These are phyloP conservation scores for Coemansia sp. DNA, from an alignment of 192 early-diverging fungal species.

Conservation along the genomic window DNA sequence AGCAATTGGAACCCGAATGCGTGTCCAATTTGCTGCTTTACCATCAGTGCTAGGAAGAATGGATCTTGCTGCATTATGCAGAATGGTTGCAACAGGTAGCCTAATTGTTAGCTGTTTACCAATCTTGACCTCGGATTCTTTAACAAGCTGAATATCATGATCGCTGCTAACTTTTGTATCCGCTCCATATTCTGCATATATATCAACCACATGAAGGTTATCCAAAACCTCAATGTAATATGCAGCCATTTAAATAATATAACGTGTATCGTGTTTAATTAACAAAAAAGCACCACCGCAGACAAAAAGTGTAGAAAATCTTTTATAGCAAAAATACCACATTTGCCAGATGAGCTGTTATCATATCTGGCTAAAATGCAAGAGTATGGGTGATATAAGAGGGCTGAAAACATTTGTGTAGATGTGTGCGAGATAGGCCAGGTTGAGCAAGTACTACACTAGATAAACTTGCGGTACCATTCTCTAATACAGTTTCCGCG, in stretches of 20 bases:
- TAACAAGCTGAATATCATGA: neutral
- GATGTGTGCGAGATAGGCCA: slow-evolving; percentile 2
- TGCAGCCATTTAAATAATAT: slow-evolving; percentile 14
- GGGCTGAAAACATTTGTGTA: neutral
- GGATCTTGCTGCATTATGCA: slow-evolving; percentile 14
- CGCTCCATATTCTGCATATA: slow-evolving; percentile 20
- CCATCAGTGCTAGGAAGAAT: slow-evolving; percentile 7
- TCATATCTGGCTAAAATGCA: neutral
- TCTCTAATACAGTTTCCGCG: slow-evolving; percentile 51
- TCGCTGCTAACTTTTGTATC: neutral
- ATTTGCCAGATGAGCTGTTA: neutral
- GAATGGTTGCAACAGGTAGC: slow-evolving; percentile 19
- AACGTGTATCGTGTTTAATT: too few species aligned
- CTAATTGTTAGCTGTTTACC: neutral
- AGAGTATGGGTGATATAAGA: neutral
- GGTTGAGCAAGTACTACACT: neutral
- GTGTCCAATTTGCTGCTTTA: slow-evolving; percentile 17
- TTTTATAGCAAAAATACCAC: neutral
- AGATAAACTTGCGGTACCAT: slow-evolving; percentile 58
- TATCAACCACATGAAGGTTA: slow-evolving; percentile 42
- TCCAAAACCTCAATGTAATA: slow-evolving; percentile 48
- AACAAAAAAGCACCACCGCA: neutral
- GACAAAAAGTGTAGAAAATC: neutral
- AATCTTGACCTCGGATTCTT: neutral
- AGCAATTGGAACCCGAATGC: slow-evolving; percentile 36